Base-by-base conservation (phyloP, 805 yeast species). In the Ogataea neopini region DNA sequence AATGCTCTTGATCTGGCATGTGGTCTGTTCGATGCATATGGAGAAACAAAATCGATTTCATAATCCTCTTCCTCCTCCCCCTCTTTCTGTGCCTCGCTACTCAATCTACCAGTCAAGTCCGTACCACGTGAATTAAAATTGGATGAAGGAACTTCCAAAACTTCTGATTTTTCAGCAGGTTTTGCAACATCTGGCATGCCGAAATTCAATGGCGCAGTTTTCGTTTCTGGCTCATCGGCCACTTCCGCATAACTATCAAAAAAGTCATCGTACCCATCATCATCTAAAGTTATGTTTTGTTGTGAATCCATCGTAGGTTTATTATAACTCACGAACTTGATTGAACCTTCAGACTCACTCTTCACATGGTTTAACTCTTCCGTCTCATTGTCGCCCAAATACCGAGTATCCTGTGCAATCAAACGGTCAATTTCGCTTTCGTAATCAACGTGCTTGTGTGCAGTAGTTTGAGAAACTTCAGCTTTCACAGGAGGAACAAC, bases 271-370 rank as follows among this genome's bases (percentile, higher is more conserved):
- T 58, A 53, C 13, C 50, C 57, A 25, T 55, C 62, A 15, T 63
- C 71, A 3, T 60, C 66, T 30, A 38, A 6, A 4, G 30, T 14
- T n/a, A 30, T 15, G 17, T 30, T 8, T 30, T 6, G 34, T n/a
- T 30, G 18, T 11, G 34, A 30, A n/a, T 28, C 67, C 9, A 35
- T 18, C 11, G 51, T 29, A 11, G 67, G 62, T 33, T 54, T 63
- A 48, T 60, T 57, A 44, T 67, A 72, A 0, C 66, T 62, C 15
- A 63, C 59, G 33, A 69, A 64, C 28, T 67, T 64, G 30, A 70
- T 62, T 11, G 66, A 59, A 8, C 47, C 50, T 11, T 44, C 49
- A 4, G 62, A 38, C 8, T 32, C 37, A 2, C 54, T 41, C 22
- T 26, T 25, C 15, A 25, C 32, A 20, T 51, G 46, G 19, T 45